These are phyloP conservation scores for Cokeromyces recurvatus DNA, from an alignment of 371 early-diverging fungal species.

Conservation along the genomic window DNA sequence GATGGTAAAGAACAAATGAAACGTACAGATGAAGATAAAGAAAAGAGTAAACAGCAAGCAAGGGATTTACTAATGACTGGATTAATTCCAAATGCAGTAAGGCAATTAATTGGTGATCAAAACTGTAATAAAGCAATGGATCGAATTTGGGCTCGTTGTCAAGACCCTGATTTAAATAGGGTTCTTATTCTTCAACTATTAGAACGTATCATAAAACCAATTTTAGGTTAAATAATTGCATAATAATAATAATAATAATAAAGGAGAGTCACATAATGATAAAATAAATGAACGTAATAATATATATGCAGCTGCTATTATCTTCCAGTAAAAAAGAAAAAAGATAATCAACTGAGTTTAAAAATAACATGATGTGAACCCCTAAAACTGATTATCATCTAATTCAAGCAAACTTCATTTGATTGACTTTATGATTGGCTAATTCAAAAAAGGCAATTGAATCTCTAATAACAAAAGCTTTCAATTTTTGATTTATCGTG, in stretches of 20 bases:
- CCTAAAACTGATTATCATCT: too few relatives aligned
- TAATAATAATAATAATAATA: too few relatives aligned
- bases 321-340: too few relatives aligned
- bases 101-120: slow-evolving; percentile 46
- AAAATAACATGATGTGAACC: too few relatives aligned
- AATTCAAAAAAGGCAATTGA: slow-evolving; percentile 1
- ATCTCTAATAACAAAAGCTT: slow-evolving; percentile 2
- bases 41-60: slow-evolving; percentile 23
- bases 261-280: too few relatives aligned
- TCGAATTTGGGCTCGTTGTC: slow-evolving; percentile 39
- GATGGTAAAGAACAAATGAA: slow-evolving; percentile 3
- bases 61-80: slow-evolving; percentile 24
- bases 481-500: not conserved
- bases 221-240: slow-evolving; percentile 33
- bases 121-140: slow-evolving; percentile 45
- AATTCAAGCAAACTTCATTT: too few relatives aligned
- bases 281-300: too few relatives aligned
- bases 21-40: slow-evolving; percentile 30
- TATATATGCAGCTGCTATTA: too few relatives aligned
- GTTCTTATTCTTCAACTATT: slow-evolving; percentile 38
- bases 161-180: slow-evolving; percentile 35
- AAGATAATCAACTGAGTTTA: too few relatives aligned
- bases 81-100: slow-evolving; percentile 34
- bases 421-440: too few relatives aligned
- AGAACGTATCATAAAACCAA: slow-evolving; percentile 37